Evolutionary conservation across 306 rosid genomes (phyloP).

Genomic region (Chamaecrista fasciculata): DNA sequence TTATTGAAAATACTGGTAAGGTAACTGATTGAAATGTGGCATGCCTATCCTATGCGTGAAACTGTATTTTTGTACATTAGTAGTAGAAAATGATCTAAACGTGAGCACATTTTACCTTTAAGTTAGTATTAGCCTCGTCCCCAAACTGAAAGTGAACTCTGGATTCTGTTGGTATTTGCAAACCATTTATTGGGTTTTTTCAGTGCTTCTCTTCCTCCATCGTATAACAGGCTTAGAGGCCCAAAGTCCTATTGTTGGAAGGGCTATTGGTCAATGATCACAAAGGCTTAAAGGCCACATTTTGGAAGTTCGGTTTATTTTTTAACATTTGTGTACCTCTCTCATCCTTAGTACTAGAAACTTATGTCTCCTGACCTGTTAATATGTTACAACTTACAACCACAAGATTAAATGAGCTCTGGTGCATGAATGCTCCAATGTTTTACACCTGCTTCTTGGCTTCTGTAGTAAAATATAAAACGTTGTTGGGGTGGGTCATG

Average conservation of each 20-base stretch:
- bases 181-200: not conserved
- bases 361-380: not conserved
- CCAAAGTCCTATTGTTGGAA: not conserved
- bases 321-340: not conserved
- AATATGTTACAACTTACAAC: not conserved
- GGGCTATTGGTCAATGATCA: not conserved
- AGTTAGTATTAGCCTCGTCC: not conserved
- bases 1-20: conserved; percentile 78
- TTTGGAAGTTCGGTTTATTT: not conserved
- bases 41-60: not conserved
- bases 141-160: not conserved
- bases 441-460: not conserved
- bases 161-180: not conserved
- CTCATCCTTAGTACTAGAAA: not conserved
- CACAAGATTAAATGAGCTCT: not conserved
- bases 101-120: not conserved
- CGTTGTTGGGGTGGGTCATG: not conserved
- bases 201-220: not conserved
- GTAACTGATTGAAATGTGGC: conserved; percentile 42
- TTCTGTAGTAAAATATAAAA: not conserved
- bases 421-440: not conserved
- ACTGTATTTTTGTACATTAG: conserved; percentile 3
- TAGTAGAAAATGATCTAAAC: conserved; percentile 15
- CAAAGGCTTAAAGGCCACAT: not conserved
- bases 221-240: not conserved